Percentiles rank a stretch among this genome's conserved stretches.
Conservation (phyloP, 2,329 filamentous ascomycete species). For the Rosellinia necatrix region DNA sequence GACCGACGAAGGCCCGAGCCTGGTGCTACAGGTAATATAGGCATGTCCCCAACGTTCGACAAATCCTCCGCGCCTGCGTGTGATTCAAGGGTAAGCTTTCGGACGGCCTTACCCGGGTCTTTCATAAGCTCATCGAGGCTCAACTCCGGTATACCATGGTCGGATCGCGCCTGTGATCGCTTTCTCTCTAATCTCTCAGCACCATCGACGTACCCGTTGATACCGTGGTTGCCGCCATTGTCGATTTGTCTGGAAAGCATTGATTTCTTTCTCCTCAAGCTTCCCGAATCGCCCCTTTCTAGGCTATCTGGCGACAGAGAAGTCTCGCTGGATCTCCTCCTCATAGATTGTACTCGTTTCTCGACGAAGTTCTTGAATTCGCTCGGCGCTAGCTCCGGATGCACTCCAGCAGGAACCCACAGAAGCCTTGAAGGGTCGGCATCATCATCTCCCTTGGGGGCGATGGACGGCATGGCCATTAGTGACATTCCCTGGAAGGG, state of each 20-base stretch:
- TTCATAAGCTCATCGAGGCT: constrained; percentile 81
- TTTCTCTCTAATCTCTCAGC: constrained; percentile 79
- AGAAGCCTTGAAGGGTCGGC: constrained; percentile 87
- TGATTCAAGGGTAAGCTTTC: constrained; percentile 66
- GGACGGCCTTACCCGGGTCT: constrained; percentile 73
- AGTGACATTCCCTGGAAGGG: constrained; percentile 68
- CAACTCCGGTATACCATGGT: constrained; percentile 62
- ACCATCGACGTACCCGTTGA: constrained; percentile 77
- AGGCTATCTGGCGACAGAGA: constrained; percentile 62
- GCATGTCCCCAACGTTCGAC: constrained; percentile 69
- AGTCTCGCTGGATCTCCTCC: constrained; percentile 77
- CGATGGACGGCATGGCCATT: constrained; percentile 72
- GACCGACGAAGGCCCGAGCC: constrained; percentile 85
- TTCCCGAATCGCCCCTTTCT: constrained; percentile 60
- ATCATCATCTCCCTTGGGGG: constrained; percentile 74
- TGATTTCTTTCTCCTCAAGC: constrained; percentile 85
- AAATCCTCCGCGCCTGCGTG: constrained; percentile 48
- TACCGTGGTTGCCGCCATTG: constrained; percentile 62
- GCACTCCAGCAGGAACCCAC: constrained; percentile 93
- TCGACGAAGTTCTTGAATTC: constrained; percentile 98
- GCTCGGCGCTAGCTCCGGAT: constrained; percentile 91
- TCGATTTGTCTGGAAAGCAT: constrained; percentile 95
- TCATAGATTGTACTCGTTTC: constrained; percentile 87
- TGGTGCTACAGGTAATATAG: constrained; percentile 79
- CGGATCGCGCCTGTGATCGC: constrained; percentile 59